phyloP scores from a whole-genome alignment of 768 basidiomycete genomes.

The Tulasnella sp. region DNA sequence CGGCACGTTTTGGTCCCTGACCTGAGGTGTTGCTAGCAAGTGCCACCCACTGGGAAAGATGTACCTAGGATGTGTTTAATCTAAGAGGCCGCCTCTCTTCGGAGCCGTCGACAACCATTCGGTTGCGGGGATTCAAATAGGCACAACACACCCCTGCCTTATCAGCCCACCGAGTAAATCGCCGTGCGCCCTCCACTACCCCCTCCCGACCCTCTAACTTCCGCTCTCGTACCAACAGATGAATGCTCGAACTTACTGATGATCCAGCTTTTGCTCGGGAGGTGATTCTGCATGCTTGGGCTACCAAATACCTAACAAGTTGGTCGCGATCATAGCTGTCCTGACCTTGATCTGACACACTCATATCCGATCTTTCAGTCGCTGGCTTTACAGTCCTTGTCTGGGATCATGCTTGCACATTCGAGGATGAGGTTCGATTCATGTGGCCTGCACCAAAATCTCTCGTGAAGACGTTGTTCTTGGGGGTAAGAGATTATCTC shows the following conservation, averaged over 20 bases:
- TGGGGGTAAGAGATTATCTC: background rate
- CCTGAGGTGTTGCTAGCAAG: too few relatives aligned
- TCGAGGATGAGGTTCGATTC: slow-evolving; percentile 12
- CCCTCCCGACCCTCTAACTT: background rate
- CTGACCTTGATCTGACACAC: background rate
- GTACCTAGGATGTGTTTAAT: too few relatives aligned
- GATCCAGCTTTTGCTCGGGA: background rate
- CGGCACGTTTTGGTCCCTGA: too few relatives aligned
- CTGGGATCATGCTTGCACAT: slow-evolving; percentile 14
- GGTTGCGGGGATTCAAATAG: too few relatives aligned
- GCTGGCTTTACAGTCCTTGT: background rate
- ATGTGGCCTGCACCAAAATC: slow-evolving; percentile 1
- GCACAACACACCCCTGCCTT: background rate
- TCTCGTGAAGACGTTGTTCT: background rate
- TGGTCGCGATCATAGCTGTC: background rate
- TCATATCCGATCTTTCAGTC: background rate
- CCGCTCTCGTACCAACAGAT: background rate
- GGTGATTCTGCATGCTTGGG: slow-evolving; percentile 5
- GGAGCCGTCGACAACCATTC: background rate
- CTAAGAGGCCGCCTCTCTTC: background rate
- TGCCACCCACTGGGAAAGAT: too few relatives aligned
- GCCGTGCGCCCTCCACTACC: background rate
- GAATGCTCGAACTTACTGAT: background rate
- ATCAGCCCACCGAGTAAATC: background rate
- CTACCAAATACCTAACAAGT: background rate